Evolutionary conservation across 768 basidiomycete species (phyloP), one percentile per base, ranked within the genome.

Genomic region (Lentinus tigrinus): DNA sequence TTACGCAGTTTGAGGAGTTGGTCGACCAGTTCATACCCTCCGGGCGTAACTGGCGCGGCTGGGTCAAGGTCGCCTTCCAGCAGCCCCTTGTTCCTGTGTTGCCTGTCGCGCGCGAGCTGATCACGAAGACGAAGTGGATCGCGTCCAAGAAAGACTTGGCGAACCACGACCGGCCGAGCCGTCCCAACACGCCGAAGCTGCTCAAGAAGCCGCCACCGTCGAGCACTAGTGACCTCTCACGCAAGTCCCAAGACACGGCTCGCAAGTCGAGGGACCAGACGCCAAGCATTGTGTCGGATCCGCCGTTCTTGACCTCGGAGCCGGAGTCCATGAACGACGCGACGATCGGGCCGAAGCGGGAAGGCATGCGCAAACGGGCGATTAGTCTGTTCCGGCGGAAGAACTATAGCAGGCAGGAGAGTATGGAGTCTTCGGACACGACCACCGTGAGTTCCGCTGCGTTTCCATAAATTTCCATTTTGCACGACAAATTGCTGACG

Each of bases 51-150:
- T 91, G 89, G 89, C 82, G 81, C 68, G 89, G 88, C 16, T 91
- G 89, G 89, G 80, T 91, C 34, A 89, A 87, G 65, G 89, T 91
- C 79, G 89, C 86, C 14, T 88, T 91, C 72, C 85, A 89, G 55
- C 89, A 91, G 65, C 88, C 88, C 23, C 75, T 91, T 13, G 77
- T 91, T 3, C 89, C 89, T 24, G 88, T 91, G 3, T 76, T 91
- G 16, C 89, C 89, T 5, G 88, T 91, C 6, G 89, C 89, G 16
- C 84, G 87, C 48, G 89, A 91, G 70, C 75, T 91, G 23, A 79
- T 91, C 52, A 81, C 87, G 19, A 91, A 91, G 71, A 91, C 89
- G 8, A 89, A 88, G 66, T 81, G 85, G 75, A 83, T 85, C 50
- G 75, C 83, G 10, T 71, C 75, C 10, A 82, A 75, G 61, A 58